Evolutionary conservation across 306 rosid genomes (phyloP), one percentile per base, ranked within the genome.

Genomic region (Mimosa pudica): DNA sequence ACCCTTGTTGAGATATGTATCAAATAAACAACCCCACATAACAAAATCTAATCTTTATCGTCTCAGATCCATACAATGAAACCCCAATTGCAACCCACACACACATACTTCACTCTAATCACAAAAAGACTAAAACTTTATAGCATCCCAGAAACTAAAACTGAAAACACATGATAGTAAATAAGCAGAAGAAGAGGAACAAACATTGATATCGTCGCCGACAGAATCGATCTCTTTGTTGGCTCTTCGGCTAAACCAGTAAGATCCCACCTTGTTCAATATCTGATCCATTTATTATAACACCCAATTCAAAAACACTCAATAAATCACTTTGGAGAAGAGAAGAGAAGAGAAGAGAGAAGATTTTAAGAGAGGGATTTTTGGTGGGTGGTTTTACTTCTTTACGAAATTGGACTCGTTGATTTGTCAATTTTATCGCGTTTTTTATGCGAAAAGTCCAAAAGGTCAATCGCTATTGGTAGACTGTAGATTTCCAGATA

Each of bases 261-360:
- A 93, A n/a, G 97, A 88, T 2, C 98, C 97, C 32, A 88, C 97
- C 84, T 91, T 93, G 87, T 89, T 89, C 88, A 93, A 11, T 62
- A 93, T 78, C 93, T 93, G 90, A 88, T 93, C 95, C 98, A 91
- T 93, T 20, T 41, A 4, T 64, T 76, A 36, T 46, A 38, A 38
- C 5, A 2, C 64, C 71, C 16, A 41, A 69, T 20, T 70, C 69
- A 65, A 47, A 48, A 18, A 64, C 69, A 11, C 33, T 30, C 4
- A 16, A 7, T 60, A 14, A 45, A 32, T 17, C 32, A 5, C 35
- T 13, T 42, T 20, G 70, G 42, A 42, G 5, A 10, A 75, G 10
- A 5, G 7, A 57, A 54, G 49, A 54, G 49, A 54, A n/a, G 36
- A 73, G 47, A 36, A 54, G 7, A 18, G 54, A 74, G 52, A 61